Evolutionary conservation across 116 monocot species (phyloP).

Genomic region (Trichopus zeylanicus): DNA sequence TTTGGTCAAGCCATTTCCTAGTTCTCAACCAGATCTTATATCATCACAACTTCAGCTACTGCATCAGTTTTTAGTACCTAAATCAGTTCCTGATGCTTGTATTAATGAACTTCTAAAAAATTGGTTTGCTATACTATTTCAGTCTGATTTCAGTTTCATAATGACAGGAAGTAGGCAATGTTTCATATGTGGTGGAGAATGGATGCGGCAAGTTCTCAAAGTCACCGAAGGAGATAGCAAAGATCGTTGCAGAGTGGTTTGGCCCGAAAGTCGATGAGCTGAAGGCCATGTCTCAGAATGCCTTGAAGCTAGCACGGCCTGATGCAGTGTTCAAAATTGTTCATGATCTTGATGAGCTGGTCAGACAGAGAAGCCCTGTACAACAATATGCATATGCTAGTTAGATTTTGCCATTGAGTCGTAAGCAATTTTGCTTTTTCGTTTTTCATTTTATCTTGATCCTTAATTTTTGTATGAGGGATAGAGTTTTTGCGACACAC

Average conservation of each 20-base stretch:
- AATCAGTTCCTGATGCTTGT: too few species aligned
- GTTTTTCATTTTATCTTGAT: neutral
- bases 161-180: slow-evolving; percentile 86
- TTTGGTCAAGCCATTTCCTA: too few species aligned
- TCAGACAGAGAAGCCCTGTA: slow-evolving; percentile 50
- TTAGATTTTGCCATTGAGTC: neutral
- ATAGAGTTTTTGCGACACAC: too few species aligned
- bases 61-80: too few species aligned
- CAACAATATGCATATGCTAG: slow-evolving; percentile 40
- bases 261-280: slow-evolving; percentile 71
- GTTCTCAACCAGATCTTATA: too few species aligned
- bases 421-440: neutral
- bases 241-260: slow-evolving; percentile 80
- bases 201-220: slow-evolving; percentile 93
- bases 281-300: slow-evolving; percentile 68
- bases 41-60: too few species aligned
- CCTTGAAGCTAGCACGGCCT: slow-evolving; percentile 67
- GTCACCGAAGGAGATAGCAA: slow-evolving; percentile 73
- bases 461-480: too few species aligned
- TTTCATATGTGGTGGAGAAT: slow-evolving; percentile 90
- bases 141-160: neutral
- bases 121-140: neutral
- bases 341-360: slow-evolving; percentile 90
- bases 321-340: slow-evolving; percentile 96
- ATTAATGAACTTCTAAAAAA: neutral